Base-by-base conservation (phyloP, 805 yeast species). In the Saccharomycopsis sp. region DNA sequence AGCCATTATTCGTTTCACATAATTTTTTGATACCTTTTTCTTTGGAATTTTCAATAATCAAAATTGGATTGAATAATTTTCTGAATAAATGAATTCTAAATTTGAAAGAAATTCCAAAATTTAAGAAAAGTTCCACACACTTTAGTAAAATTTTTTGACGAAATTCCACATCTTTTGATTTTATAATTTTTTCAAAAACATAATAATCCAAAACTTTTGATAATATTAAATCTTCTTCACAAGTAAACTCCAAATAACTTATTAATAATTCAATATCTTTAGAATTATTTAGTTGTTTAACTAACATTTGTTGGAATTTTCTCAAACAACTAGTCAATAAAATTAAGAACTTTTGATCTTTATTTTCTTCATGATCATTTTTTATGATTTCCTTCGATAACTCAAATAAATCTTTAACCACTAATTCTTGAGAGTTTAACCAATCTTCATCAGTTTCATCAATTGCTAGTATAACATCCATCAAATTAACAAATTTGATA, bases 311-410 rank as follows among this genome's bases (percentile, higher is more conserved):
- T 54, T 84, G 89, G 34, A 84, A 64, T 40, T 71, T 76, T 19
- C 69, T 69, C 20, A 82, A 61, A 0, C 92, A 76, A 52, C 81
- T 87, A 26, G 72, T 79, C 3, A 84, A 66, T 53, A 81, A 84
- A 53, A 87, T 71, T 45, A 79, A 84, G 15, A 74, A 63, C 0
- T 86, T 75, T 2, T 36, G 23, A 21, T 72, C 66, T 42, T 76
- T 56, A 1, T 73, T 58, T 1, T 71, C 58, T 2, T 58, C 49
- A 33, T 58, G 54, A 31, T 70, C 67, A 29, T 69, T 59, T 2
- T 57, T 51, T 1, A 64, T 56, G 17, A 79, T 64, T 10, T 62
- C 69, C 23, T 65, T 64, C 1, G 71, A 60, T 25, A 71, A 45
- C 0, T 60, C 58, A 2, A 69, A 63, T 34, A 76, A 52, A 18